Evolutionary conservation across 257 asterid genomes (phyloP).

Genomic region (Mitragyna speciosa): DNA sequence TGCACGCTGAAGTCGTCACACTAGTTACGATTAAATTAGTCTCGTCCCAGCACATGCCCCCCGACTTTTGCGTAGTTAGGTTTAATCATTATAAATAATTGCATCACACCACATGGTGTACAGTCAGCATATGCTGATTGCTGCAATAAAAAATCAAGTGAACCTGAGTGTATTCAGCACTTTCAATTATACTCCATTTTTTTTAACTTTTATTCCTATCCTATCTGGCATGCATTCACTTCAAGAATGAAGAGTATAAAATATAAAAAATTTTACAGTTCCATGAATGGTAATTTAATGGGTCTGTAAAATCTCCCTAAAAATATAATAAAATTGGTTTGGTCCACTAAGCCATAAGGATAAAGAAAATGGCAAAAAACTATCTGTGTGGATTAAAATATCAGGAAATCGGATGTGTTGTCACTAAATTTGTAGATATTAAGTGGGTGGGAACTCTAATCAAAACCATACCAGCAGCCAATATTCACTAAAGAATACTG

Average conservation of each 20-base stretch:
- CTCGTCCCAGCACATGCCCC: background rate
- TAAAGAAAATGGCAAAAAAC: too few relatives aligned
- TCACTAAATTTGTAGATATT: background rate
- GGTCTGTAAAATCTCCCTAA: too few relatives aligned
- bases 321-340: background rate
- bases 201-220: background rate
- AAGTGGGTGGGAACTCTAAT: background rate
- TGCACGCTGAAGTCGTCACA: background rate
- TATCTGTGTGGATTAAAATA: background rate
- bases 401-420: background rate
- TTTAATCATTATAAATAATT: background rate
- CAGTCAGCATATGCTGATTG: slow-evolving; percentile 6
- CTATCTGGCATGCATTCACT: slow-evolving; percentile 5
- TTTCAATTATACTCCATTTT: background rate
- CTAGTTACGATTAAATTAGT: background rate
- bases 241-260: too few relatives aligned
- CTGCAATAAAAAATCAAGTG: background rate
- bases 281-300: too few relatives aligned
- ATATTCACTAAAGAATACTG: background rate
- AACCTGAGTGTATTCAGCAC: background rate
- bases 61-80: background rate
- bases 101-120: slow-evolving; percentile 3
- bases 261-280: too few relatives aligned
- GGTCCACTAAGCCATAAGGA: too few relatives aligned
- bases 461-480: background rate